These are phyloP conservation scores for Tillandsia leiboldiana DNA, from an alignment of 176 grass and related monocot genomes.

Conservation along the genomic window DNA sequence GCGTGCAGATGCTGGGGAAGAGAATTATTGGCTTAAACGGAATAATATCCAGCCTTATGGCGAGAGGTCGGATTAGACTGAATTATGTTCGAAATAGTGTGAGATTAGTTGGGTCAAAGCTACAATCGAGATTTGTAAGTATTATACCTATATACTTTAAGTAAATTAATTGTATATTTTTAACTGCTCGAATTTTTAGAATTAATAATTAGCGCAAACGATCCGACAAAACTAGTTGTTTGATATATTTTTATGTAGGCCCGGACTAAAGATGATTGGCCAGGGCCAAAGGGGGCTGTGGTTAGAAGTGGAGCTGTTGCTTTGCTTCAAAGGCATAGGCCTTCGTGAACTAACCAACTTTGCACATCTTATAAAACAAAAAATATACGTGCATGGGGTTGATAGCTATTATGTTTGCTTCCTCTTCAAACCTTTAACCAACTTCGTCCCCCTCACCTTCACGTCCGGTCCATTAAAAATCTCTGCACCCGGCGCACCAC, in stretches of 20 bases:
- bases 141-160: no score
- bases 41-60: no score
- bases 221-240: background rate
- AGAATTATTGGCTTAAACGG: no score
- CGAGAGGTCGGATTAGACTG: no score
- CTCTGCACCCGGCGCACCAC: background rate
- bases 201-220: no score
- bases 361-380: background rate
- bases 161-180: no score
- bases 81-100: no score
- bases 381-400: background rate
- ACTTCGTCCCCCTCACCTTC: conserved; percentile 22
- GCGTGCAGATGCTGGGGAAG: no score
- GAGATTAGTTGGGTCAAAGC: no score
- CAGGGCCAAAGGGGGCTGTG: background rate
- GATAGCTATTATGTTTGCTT: conserved; percentile 40
- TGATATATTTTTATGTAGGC: no score
- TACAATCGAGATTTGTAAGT: no score
- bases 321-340: conserved; percentile 32
- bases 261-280: background rate
- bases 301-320: conserved; percentile 19
- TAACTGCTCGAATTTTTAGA: no score
- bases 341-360: conserved; percentile 9
- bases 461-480: conserved; percentile 5
- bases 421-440: conserved; percentile 39